phyloP scores from a whole-genome alignment of 2,329 filamentous ascomycete genomes.

The Hyphodiscus sp. region DNA sequence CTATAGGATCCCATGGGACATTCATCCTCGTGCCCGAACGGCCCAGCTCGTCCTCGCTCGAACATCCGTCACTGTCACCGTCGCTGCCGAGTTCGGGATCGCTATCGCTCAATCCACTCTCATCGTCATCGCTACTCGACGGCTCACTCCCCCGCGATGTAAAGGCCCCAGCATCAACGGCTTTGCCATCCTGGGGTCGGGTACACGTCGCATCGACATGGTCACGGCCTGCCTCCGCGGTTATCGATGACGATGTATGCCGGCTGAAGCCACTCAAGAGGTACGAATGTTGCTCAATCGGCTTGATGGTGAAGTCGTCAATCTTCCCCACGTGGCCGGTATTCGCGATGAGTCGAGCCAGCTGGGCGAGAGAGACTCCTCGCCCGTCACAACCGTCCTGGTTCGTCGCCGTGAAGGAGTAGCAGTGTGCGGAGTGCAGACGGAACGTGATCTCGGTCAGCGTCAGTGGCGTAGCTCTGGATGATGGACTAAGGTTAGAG shows the following conservation, averaged over 20 bases:
- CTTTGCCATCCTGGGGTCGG: conserved; percentile 9
- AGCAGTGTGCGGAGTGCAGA: conserved; percentile 9
- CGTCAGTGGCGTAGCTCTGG: background rate
- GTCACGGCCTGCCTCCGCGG: conserved; percentile 9
- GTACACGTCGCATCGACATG: conserved; percentile 5
- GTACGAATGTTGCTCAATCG: conserved; percentile 4
- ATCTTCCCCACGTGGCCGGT: too few relatives aligned
- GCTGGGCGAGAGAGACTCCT: conserved; percentile 12
- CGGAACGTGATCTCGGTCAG: conserved; percentile 12
- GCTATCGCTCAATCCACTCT: background rate
- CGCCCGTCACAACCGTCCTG: conserved; percentile 4
- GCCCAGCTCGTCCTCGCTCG: too few relatives aligned
- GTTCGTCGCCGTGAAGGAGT: conserved; percentile 8
- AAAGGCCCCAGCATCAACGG: conserved; percentile 12
- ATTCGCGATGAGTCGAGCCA: conserved; percentile 10
- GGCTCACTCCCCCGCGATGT: conserved; percentile 11
- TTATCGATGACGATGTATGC: conserved; percentile 4
- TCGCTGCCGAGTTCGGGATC: conserved; percentile 6
- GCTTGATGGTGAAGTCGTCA: conserved; percentile 11
- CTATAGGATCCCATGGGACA: too few relatives aligned
- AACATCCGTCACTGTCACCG: conserved; percentile 9
- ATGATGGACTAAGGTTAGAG: background rate
- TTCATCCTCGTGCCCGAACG: too few relatives aligned
- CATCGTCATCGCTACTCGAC: conserved; percentile 10
- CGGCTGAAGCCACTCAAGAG: conserved; percentile 13